Evolutionary conservation across 441 rosid genomes (phyloP), one percentile per base, ranked within the genome.

Genomic region (Dalechampia spathulata): DNA sequence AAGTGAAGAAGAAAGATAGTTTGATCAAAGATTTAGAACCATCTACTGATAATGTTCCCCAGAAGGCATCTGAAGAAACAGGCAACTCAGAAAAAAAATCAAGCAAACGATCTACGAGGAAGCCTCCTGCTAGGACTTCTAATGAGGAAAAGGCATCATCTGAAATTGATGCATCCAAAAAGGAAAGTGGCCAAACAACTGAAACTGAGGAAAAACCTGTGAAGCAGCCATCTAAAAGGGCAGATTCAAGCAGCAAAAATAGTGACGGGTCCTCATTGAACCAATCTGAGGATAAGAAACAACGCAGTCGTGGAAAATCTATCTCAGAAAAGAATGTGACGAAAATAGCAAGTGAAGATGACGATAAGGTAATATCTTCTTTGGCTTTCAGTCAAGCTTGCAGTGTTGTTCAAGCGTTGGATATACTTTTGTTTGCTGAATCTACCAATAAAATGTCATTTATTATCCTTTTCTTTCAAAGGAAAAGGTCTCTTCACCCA

Each of bases 401-500:
- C 15, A 60, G 60, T 30, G 62, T 52, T 26, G 42, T 61, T 41
- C n/a, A 8, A 45, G 46, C 10, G 17, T 14, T 50, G 51, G 26
- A 43, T 32, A 3, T 48, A 40, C 49, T 34, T 48, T 49, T 58
- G 57, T 64, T 41, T 55, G 6, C 63, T 46, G 15, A 40, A 46
- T 44, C 16, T 45, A 42, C 21, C 40, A 9, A 48, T 47, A 34
- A 42, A 4, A 54, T 16, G 19, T 28, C 60, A 9, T 23, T 23
- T 48, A 46, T 41, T 63, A 37, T 46, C 55, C 16, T 67, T 54
- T 38, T 39, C 49, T 61, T 63, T 22, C 67, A 41, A 62, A 82
- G 97, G 92, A 73, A 68, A 75, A 70, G 65, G 60, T 58, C 62
- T 68, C 86, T 70, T 74, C 95, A 36, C 75, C 75, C 45, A 91